Conservation (phyloP, 2,329 filamentous ascomycete genomes). For the Coleophoma cylindrospora region DNA sequence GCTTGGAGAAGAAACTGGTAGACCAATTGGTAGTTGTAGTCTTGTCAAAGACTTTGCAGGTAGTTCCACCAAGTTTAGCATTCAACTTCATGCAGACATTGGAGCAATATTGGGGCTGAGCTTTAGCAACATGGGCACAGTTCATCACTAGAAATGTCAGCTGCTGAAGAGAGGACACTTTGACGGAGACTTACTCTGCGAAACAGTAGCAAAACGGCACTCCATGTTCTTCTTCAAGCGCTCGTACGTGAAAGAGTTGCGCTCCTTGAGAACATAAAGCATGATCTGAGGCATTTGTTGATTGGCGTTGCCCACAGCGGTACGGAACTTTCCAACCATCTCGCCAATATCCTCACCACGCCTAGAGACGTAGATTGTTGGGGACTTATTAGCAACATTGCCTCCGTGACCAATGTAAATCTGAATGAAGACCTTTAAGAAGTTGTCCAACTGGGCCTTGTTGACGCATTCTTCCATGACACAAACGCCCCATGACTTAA, state of each 20-base stretch:
- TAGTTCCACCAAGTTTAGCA: conserved; percentile 85
- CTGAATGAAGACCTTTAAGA: conserved; percentile 55
- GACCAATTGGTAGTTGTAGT: background rate
- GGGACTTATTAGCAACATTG: conserved; percentile 39
- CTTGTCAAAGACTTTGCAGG: conserved; percentile 35
- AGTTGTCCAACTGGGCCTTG: conserved; percentile 40
- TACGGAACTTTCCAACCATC: conserved; percentile 8
- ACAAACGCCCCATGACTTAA: conserved; percentile 73
- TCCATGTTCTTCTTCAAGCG: conserved; percentile 88
- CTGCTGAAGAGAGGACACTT: no score
- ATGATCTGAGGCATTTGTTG: conserved; percentile 60
- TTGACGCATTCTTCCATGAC: conserved; percentile 54
- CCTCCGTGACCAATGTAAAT: conserved; percentile 60
- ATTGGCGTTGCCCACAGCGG: conserved; percentile 12
- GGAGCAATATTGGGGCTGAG: conserved; percentile 77
- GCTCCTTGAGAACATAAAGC: conserved; percentile 70
- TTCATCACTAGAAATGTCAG: conserved; percentile 54
- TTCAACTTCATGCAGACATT: conserved; percentile 98
- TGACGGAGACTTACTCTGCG: conserved; percentile 48
- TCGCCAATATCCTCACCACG: conserved; percentile 8
- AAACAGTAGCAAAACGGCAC: conserved; percentile 75
- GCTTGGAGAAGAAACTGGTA: background rate
- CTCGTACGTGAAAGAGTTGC: conserved; percentile 69
- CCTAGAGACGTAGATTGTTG: conserved; percentile 28
- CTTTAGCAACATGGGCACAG: conserved; percentile 60